Base-by-base conservation (phyloP, 768 basidiomycete genomes). In the Roridomyces roridus region DNA sequence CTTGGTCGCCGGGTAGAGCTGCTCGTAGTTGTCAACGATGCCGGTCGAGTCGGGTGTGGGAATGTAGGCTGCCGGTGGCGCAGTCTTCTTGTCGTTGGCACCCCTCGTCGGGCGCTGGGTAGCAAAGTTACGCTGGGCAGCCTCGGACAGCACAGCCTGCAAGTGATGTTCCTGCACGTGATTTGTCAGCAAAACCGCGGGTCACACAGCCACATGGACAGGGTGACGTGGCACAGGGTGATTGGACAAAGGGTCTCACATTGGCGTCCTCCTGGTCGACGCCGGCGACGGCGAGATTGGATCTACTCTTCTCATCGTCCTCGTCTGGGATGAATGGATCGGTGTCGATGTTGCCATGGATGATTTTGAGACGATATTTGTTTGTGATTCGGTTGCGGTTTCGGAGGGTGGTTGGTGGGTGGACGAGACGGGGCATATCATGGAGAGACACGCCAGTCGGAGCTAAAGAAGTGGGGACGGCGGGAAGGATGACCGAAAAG, bases 1-100 rank as follows among this genome's bases (percentile, higher is more conserved):
- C 46, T 77, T 76, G 24, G 78, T 76, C 10, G 82, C 55, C 7
- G 86, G 85, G 66, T 98, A 98, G 24, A 95, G 77, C 8, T 86
- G 82, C 14, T 84, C 84, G 70, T 92, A 96, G 67, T 94, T 87
- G 34, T 84, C 83, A 48, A 92, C 88, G 62, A 92, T 64, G 48
- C 94, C 94, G 3, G 88, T 91, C 1, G 92, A 94, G 69, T 96
- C 94, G 0, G 97, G 96, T 5, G 92, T 96, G 4, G 97, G 97
- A 66, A 99, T 99, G 74, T 83, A 93, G 0, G 89, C 90, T 48
- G 83, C 79, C 46, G 82, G 80, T 15, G 74, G 73, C 64, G 77
- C 54, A 51, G 35, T 15, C 25, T 63, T 63, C 57, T 63, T 63
- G 45, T 63, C 61, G 28, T 50, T 50, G 2, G 52, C 31, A 21